phyloP scores from a whole-genome alignment of 2,329 filamentous ascomycete species.

The Bipolaris zeicola region DNA sequence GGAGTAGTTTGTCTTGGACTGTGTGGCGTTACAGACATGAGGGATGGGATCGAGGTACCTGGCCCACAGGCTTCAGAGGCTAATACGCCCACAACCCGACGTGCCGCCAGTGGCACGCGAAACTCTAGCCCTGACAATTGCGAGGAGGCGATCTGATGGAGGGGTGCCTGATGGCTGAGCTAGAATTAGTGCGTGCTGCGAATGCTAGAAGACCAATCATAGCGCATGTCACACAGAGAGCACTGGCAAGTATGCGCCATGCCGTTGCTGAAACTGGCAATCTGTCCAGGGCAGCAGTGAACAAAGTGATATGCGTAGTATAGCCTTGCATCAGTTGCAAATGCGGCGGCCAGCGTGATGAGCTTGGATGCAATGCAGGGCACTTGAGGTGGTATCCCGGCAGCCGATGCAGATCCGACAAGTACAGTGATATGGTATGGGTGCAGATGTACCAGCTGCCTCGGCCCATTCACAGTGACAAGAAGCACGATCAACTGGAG shows the following conservation, averaged over 20 bases:
- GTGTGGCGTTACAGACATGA: conserved; percentile 3
- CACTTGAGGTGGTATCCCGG: not conserved
- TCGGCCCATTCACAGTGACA: not conserved
- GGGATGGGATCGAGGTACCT: not conserved
- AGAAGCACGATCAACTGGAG: not conserved
- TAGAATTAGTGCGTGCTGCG: conserved; percentile 4
- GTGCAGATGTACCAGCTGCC: not conserved
- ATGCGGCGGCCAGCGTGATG: not conserved
- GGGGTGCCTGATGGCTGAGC: conserved; percentile 2
- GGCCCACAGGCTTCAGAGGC: not conserved
- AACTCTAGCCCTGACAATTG: conserved; percentile 4
- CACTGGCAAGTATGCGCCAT: not conserved
- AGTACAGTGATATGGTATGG: not conserved
- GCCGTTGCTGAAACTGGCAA: not conserved
- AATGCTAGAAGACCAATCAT: not conserved
- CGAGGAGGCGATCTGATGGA: not conserved
- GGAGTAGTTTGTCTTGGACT: not conserved
- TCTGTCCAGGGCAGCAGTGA: not conserved
- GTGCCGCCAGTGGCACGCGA: conserved; percentile 2
- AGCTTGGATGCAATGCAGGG: not conserved
- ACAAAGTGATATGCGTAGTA: not conserved
- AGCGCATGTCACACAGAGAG: not conserved
- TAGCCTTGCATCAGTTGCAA: not conserved
- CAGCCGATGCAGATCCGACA: not conserved
- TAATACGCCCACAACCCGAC: not conserved